phyloP scores from a whole-genome alignment of 305 asterid genomes.

The Andrographis paniculata region DNA sequence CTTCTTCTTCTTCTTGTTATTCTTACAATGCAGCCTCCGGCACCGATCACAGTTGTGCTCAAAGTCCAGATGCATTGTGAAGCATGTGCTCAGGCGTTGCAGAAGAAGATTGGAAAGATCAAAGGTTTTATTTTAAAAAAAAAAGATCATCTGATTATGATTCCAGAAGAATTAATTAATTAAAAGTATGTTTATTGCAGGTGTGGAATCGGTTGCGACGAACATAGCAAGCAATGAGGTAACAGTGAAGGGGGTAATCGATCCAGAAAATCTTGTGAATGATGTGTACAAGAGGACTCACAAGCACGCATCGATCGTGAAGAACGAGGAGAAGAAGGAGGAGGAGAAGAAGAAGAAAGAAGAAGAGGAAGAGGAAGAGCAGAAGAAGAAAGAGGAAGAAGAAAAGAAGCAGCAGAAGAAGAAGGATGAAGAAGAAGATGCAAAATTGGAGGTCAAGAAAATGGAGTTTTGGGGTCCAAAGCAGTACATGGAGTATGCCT shows the following conservation, averaged over 20 bases:
- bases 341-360: constrained; percentile 31
- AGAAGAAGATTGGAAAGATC: constrained; percentile 58
- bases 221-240: constrained; percentile 53
- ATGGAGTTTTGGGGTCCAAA: constrained; percentile 52
- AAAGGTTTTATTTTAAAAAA: no score
- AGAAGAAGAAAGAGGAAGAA: constrained; percentile 26
- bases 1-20: not conserved
- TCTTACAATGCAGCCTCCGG: constrained; percentile 47
- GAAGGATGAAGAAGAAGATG: constrained; percentile 24
- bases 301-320: constrained; percentile 60
- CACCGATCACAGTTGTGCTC: constrained; percentile 51
- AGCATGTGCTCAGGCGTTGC: constrained; percentile 80
- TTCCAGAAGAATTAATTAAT: no score
- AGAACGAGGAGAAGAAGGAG: constrained; percentile 46
- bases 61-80: constrained; percentile 83
- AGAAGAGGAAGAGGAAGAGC: constrained; percentile 22
- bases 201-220: constrained; percentile 64
- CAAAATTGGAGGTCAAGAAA: constrained; percentile 46
- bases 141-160: no score
- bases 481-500: constrained; percentile 51
- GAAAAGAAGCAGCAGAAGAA: constrained; percentile 20
- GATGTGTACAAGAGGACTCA: constrained; percentile 74
- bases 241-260: constrained; percentile 54
- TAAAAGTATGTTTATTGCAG: no score
- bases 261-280: constrained; percentile 62